Conservation (phyloP, 208 protist species). For the Acanthamoeba healyi region DNA sequence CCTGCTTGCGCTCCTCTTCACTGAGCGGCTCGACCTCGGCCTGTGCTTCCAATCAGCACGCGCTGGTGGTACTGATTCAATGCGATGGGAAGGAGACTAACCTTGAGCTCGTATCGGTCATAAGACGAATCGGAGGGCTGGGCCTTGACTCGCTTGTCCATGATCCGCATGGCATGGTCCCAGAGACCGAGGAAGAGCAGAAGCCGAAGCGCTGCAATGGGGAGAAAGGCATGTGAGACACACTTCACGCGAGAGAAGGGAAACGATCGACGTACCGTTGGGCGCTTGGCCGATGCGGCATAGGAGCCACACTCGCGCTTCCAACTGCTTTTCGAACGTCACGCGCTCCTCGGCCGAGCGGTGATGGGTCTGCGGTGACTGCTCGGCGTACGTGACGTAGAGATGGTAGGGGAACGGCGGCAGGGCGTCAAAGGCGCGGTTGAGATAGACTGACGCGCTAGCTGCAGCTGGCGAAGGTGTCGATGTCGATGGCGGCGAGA, state of each 20-base stretch:
- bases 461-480: background rate
- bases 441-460: background rate
- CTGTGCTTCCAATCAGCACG: background rate
- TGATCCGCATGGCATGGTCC: slow-evolving; percentile 47
- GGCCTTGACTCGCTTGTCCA: slow-evolving; percentile 19
- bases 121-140: background rate
- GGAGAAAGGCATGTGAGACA: background rate
- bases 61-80: background rate
- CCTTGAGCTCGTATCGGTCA: background rate
- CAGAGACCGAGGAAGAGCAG: slow-evolving; percentile 32
- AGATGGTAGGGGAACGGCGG: slow-evolving; percentile 54
- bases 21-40: too few species aligned
- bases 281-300: slow-evolving; percentile 33
- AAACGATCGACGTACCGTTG: slow-evolving; percentile 37
- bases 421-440: background rate
- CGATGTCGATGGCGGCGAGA: background rate
- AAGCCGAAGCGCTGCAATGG: background rate
- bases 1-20: slow-evolving; percentile 40
- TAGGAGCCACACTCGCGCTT: slow-evolving; percentile 58
- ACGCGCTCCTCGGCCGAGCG: background rate
- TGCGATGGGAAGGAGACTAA: background rate
- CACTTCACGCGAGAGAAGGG: background rate
- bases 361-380: background rate
- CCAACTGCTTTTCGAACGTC: background rate
- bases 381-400: background rate